A percentile compares a stretch with the other conserved stretches of the same genome.
Evolutionary conservation across 2,329 filamentous ascomycete genomes (phyloP).

Genomic region (Colletotrichum endophyticum): DNA sequence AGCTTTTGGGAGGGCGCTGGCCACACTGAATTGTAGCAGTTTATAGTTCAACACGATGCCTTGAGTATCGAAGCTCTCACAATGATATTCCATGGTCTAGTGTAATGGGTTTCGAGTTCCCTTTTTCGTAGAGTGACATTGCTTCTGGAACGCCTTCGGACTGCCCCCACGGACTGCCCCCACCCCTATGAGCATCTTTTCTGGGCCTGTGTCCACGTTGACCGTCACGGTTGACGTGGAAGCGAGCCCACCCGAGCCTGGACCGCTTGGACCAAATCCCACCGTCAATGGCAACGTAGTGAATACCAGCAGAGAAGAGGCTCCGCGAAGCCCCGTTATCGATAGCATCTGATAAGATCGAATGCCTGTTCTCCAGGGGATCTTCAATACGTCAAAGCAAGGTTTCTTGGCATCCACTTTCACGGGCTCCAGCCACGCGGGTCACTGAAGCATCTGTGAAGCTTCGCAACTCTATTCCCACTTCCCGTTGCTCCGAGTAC

Average conservation of each 20-base stretch:
- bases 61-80: background rate
- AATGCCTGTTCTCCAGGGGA: background rate
- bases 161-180: background rate
- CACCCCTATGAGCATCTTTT: background rate
- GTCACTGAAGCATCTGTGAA: background rate
- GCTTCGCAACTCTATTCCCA: background rate
- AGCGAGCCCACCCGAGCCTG: background rate
- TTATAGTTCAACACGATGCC: background rate
- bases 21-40: background rate
- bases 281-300: background rate
- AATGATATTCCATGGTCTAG: background rate
- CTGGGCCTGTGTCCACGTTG: background rate
- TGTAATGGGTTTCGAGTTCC: background rate
- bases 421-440: background rate
- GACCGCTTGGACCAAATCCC: background rate
- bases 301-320: background rate
- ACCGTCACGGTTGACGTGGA: background rate
- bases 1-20: background rate
- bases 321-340: background rate
- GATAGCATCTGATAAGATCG: background rate
- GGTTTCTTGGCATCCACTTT: background rate
- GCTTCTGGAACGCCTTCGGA: background rate
- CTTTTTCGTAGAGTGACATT: background rate
- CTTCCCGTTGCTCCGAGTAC: background rate
- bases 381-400: background rate